These are phyloP conservation scores for Pisolithus microcarpus DNA, from an alignment of 768 basidiomycete genomes.

Conservation along the genomic window DNA sequence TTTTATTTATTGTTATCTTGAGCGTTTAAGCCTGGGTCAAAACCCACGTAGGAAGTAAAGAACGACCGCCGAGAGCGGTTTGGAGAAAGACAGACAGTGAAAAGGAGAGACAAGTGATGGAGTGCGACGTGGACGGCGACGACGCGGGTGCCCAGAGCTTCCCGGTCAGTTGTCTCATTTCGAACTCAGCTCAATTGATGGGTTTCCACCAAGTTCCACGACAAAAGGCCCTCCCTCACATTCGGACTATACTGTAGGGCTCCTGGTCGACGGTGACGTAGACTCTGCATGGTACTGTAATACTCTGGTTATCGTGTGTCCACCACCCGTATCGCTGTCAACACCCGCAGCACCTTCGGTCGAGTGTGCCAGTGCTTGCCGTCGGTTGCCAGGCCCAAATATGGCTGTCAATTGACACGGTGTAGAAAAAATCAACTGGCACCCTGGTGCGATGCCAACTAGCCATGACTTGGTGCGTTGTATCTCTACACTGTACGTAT, in stretches of 20 bases:
- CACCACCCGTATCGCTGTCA: neutral
- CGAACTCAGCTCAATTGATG: conserved; percentile 1
- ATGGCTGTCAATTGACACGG: too few species aligned
- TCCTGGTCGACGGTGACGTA: neutral
- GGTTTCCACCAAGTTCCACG: neutral
- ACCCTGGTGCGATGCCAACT: too few species aligned
- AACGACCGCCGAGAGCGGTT: conserved; percentile 24
- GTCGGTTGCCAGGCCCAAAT: too few species aligned
- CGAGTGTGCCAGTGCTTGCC: too few species aligned
- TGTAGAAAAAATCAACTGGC: too few species aligned
- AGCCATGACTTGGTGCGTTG: too few species aligned
- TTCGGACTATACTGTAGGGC: neutral
- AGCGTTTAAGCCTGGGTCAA: neutral
- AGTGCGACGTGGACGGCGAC: neutral
- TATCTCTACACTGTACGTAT: too few species aligned
- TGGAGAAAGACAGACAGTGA: neutral
- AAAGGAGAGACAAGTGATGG: conserved; percentile 9
- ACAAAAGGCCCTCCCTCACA: neutral
- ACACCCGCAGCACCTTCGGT: neutral
- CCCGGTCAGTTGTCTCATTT: neutral
- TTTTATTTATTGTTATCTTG: conserved; percentile 2
- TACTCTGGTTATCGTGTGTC: neutral
- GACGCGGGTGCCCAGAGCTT: conserved; percentile 1
- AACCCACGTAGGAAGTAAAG: conserved; percentile 15
- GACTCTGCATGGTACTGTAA: neutral